Conservation (phyloP, 2,329 filamentous ascomycete genomes). For the Diplodia mutila region DNA sequence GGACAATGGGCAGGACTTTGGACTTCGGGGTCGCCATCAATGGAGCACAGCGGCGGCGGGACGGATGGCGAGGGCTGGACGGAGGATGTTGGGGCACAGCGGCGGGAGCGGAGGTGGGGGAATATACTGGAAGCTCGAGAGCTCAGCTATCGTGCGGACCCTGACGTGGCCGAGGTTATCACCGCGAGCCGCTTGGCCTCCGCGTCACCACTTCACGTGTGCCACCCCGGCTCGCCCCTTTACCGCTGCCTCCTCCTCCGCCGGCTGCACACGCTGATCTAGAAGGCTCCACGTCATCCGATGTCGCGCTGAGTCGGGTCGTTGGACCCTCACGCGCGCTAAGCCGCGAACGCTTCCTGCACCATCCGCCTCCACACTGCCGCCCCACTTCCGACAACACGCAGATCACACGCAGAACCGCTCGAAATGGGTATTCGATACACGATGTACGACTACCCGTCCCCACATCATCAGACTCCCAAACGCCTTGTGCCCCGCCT, state of each 20-base stretch:
- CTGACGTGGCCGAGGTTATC: constrained; percentile 6
- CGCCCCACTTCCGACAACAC: constrained; percentile 1
- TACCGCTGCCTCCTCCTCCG: neutral
- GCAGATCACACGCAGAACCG: neutral
- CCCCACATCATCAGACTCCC: neutral
- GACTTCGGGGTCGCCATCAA: constrained; percentile 35
- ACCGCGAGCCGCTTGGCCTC: neutral
- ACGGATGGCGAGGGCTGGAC: no score
- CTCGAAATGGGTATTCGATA: constrained; percentile 6
- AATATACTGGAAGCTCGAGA: constrained; percentile 14
- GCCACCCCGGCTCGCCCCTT: neutral
- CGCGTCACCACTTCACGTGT: constrained; percentile 13
- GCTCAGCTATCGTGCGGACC: constrained; percentile 9
- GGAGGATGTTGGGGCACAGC: neutral
- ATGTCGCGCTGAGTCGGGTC: neutral
- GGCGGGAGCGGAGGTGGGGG: constrained; percentile 12
- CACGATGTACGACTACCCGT: neutral
- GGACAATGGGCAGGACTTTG: constrained; percentile 71
- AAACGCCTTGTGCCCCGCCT: constrained; percentile 3
- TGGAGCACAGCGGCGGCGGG: neutral
- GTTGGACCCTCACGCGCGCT: neutral
- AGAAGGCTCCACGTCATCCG: constrained; percentile 4
- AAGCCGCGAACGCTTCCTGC: neutral
- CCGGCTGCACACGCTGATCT: neutral
- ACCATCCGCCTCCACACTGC: neutral